phyloP scores from a whole-genome alignment of 495 filamentous ascomycete species.

The Entonaema liquescens region DNA sequence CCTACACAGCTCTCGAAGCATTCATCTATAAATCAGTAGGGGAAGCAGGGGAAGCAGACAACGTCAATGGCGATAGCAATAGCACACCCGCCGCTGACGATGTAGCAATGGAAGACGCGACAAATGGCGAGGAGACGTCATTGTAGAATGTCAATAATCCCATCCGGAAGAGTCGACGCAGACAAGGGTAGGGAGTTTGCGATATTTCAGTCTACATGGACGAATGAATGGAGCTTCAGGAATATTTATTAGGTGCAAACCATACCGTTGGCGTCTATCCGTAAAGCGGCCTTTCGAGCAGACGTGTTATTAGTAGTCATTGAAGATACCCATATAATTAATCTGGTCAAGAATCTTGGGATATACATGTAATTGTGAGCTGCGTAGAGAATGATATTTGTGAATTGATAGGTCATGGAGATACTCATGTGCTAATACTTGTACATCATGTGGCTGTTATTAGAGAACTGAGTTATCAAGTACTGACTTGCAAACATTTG shows the following conservation, averaged over 20 bases:
- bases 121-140: conserved; percentile 10
- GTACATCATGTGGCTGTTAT: too few species aligned
- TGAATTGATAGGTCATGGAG: too few species aligned
- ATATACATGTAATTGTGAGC: not conserved
- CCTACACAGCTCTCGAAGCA: conserved; percentile 51
- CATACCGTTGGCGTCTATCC: not conserved
- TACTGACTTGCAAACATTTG: too few species aligned
- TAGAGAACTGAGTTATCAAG: too few species aligned
- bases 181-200: not conserved
- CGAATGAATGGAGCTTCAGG: not conserved
- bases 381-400: not conserved
- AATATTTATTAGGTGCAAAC: not conserved
- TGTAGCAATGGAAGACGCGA: conserved; percentile 2
- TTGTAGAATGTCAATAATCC: conserved; percentile 4
- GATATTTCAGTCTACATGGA: not conserved
- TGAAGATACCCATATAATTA: conserved; percentile 1
- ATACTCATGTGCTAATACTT: too few species aligned
- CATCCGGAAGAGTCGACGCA: too few species aligned
- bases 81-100: not conserved
- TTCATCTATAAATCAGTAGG: conserved; percentile 25
- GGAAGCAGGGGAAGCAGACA: conserved; percentile 4
- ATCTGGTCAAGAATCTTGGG: not conserved
- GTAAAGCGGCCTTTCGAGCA: not conserved
- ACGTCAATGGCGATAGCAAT: not conserved
- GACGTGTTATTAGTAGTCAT: conserved; percentile 2